phyloP scores from a whole-genome alignment of 208 protist genomes.

The Kentomonas sorsogonicus region DNA sequence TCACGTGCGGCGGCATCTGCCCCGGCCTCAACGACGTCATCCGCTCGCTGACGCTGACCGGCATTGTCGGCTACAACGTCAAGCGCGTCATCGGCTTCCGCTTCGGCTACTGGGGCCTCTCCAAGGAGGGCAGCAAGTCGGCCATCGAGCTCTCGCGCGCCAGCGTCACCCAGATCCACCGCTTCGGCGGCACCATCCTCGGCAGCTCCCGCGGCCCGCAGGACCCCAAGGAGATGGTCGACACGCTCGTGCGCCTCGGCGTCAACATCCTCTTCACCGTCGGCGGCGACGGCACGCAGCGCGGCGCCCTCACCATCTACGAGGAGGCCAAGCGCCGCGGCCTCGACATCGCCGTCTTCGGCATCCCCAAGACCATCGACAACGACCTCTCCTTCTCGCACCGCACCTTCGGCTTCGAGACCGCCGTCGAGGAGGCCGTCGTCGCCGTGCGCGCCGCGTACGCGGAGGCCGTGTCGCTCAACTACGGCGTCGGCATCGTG shows the following conservation, averaged over 20 bases:
- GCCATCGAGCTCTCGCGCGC: constrained; percentile 79
- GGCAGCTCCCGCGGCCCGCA: constrained; percentile 90
- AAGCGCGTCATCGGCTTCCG: constrained; percentile 89
- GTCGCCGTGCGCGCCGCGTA: constrained; percentile 87
- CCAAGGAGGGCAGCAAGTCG: constrained; percentile 79
- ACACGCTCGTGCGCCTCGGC: constrained; percentile 75
- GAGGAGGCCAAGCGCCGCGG: constrained; percentile 77
- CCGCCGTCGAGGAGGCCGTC: constrained; percentile 88
- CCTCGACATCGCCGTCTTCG: constrained; percentile 87
- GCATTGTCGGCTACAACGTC: constrained; percentile 80
- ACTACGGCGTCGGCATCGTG: constrained; percentile 92
- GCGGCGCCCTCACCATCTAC: constrained; percentile 74
- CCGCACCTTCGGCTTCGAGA: constrained; percentile 94
- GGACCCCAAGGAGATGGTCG: constrained; percentile 86
- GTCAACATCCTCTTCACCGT: constrained; percentile 92
- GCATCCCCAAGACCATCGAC: constrained; percentile 95
- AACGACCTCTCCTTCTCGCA: constrained; percentile 94
- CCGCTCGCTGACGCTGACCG: constrained; percentile 83
- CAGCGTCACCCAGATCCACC: constrained; percentile 86
- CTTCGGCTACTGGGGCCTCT: constrained; percentile 91
- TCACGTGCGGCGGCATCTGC: constrained; percentile 95
- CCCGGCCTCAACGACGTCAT: constrained; percentile 95
- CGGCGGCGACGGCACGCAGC: constrained; percentile 93
- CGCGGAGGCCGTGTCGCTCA: constrained; percentile 82
- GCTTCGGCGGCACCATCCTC: constrained; percentile 90